These are phyloP conservation scores for Zygosaccharomyces sapae DNA, from an alignment of 1,139 yeast species.

Conservation along the genomic window DNA sequence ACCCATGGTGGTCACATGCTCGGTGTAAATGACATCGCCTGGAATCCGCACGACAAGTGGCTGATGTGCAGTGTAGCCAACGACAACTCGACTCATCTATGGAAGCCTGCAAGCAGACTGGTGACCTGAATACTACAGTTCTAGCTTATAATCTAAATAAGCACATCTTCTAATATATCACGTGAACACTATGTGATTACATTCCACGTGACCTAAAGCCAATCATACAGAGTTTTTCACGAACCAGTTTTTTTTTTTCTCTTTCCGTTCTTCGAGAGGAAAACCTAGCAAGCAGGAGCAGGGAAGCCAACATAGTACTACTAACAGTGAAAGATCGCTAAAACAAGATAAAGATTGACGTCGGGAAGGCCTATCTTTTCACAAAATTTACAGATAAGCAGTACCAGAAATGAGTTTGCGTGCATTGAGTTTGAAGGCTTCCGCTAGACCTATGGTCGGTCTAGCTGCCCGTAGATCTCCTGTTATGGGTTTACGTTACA, in stretches of 20 bases:
- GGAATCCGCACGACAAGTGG: conserved; percentile 82
- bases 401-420: conserved; percentile 31
- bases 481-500: conserved; percentile 52
- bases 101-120: conserved; percentile 55
- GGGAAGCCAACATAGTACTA: not conserved
- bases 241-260: not conserved
- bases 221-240: conserved; percentile 12
- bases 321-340: not conserved
- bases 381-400: not conserved
- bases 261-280: not conserved
- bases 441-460: conserved; percentile 26
- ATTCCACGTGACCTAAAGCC: conserved; percentile 18
- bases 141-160: no score
- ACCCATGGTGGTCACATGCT: conserved; percentile 88
- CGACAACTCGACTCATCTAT: conserved; percentile 82
- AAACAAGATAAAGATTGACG: not conserved
- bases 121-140: conserved; percentile 14
- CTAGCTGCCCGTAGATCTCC: conserved; percentile 28
- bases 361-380: not conserved
- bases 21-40: conserved; percentile 78
- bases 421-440: conserved; percentile 29
- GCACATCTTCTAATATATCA: not conserved
- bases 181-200: not conserved
- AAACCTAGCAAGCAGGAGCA: not conserved
- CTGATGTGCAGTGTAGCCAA: conserved; percentile 79